Evolutionary conservation across 2,329 filamentous ascomycete species (phyloP), one percentile per base, ranked within the genome.

Genomic region (Exophiala sideris): DNA sequence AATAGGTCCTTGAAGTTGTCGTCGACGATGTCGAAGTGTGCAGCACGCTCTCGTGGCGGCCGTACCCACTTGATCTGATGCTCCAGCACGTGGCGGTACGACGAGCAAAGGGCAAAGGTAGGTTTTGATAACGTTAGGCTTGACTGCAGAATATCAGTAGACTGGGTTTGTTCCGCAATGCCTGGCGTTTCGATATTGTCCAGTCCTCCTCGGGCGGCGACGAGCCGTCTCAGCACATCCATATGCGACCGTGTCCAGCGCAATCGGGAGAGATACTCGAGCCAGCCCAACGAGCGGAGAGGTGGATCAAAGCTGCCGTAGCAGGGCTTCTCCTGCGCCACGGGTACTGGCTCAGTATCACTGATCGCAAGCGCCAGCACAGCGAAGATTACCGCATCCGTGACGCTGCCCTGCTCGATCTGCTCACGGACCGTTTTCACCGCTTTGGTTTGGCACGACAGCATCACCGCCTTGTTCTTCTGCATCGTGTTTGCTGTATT

Each of bases 151-250:
- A 57, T 50, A 46, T 57, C 54, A 1, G 45, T 57, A 5, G 47
- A 47, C 35, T 57, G 54, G n/a, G 54, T 36, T 18, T 50, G 50
- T 14, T 54, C 54, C 14, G 54, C 50, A 12, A 54, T 40, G 21
- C 54, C 49, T 1, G 54, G 54, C 6, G 36, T 56, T 7, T 32
- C 34, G 38, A 56, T 45, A 7, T 35, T 33, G 12, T 40, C 42
- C 1, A 56, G 21, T 2, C 45, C 54, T 4, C 45, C 45, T 24
- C 52, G 48, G 8, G 52, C 47, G 3, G 18, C 32, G 16, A 55
- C 52, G 2, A 55, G 52, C 9, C 42, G 35, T n/a, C 32, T 44
- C 14, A 50, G 24, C 11, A 47, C 52, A 42, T 21, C 16, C 14
- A 55, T 33, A 12, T 55, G 47, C 6, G 52, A 14, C 20, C 14